phyloP scores from a whole-genome alignment of 352 stramenopile species.

The Globisporangium orthogonon region DNA sequence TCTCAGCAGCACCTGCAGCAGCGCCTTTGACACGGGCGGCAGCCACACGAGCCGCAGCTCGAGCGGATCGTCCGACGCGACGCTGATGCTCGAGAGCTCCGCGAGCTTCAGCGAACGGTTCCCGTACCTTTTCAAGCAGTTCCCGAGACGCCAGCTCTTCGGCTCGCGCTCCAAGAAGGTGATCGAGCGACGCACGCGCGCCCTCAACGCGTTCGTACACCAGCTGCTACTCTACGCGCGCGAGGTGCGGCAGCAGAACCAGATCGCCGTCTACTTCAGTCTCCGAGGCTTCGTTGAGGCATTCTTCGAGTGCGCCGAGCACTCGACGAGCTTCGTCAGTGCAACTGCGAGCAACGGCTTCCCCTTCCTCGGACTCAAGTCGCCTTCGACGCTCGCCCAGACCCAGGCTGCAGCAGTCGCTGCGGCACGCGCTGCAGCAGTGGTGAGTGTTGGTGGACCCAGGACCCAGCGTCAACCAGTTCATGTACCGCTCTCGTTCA shows the following conservation, averaged over 20 bases:
- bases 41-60: constrained; percentile 10
- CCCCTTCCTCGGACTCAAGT: constrained; percentile 3
- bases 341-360: neutral
- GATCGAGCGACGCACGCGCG: constrained; percentile 53
- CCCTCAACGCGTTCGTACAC: constrained; percentile 55
- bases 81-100: constrained; percentile 11
- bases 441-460: neutral
- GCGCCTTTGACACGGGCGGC: neutral
- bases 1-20: constrained; percentile 1
- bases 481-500: neutral
- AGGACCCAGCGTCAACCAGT: neutral
- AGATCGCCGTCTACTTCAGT: constrained; percentile 71
- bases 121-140: constrained; percentile 59
- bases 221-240: constrained; percentile 45
- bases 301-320: constrained; percentile 48
- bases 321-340: constrained; percentile 9
- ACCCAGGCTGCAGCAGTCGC: constrained; percentile 9
- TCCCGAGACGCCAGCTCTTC: constrained; percentile 57
- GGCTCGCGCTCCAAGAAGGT: constrained; percentile 59
- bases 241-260: constrained; percentile 45
- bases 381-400: constrained; percentile 4
- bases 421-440: constrained; percentile 7
- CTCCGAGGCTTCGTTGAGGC: constrained; percentile 60
- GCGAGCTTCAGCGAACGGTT: constrained; percentile 31
- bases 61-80: constrained; percentile 8